Percentiles rank a stretch among this genome's conserved stretches.
These are phyloP conservation scores for Silybum marianum DNA, from an alignment of 129 eudicot genomes.

Conservation along the genomic window DNA sequence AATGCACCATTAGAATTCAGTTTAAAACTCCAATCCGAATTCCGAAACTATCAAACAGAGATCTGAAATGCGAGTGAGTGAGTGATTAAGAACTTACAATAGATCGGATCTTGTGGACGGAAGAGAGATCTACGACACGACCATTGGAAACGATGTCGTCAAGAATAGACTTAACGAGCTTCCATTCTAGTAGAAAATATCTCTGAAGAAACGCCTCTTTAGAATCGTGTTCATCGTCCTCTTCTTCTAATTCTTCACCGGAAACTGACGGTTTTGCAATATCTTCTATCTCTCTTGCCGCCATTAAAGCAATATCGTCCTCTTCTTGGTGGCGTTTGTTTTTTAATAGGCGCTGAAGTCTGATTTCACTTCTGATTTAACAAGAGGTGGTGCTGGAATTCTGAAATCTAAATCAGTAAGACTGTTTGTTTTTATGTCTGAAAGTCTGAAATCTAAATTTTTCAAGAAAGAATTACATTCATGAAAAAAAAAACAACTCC, in stretches of 20 bases:
- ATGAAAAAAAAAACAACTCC: too few species aligned
- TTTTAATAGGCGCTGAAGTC: too few species aligned
- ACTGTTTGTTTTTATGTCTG: too few species aligned
- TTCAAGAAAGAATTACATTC: too few species aligned
- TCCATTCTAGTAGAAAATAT: slow-evolving; percentile 89
- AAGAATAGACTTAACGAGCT: slow-evolving; percentile 72
- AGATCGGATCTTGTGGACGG: slow-evolving; percentile 85
- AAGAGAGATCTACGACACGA: slow-evolving; percentile 64
- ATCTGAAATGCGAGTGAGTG: slow-evolving; percentile 25
- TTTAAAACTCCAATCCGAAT: not conserved
- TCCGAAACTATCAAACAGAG: not conserved
- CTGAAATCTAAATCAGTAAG: too few species aligned
- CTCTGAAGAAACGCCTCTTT: slow-evolving; percentile 61
- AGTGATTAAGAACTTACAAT: slow-evolving; percentile 49
- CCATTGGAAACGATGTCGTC: slow-evolving; percentile 69
- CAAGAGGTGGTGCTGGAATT: too few species aligned
- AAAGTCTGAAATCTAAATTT: too few species aligned
- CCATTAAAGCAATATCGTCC: slow-evolving; percentile 26
- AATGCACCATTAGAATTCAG: not conserved
- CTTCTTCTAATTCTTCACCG: slow-evolving; percentile 37
- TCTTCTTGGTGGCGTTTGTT: too few species aligned
- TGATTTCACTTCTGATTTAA: too few species aligned
- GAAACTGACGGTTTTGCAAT: slow-evolving; percentile 22
- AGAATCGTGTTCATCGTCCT: slow-evolving; percentile 77
- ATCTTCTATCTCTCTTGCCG: slow-evolving; percentile 36